Percentiles rank a stretch among this genome's conserved stretches.
phyloP scores from a whole-genome alignment of 805 yeast species.

The Schwanniomyces polymorphus region DNA sequence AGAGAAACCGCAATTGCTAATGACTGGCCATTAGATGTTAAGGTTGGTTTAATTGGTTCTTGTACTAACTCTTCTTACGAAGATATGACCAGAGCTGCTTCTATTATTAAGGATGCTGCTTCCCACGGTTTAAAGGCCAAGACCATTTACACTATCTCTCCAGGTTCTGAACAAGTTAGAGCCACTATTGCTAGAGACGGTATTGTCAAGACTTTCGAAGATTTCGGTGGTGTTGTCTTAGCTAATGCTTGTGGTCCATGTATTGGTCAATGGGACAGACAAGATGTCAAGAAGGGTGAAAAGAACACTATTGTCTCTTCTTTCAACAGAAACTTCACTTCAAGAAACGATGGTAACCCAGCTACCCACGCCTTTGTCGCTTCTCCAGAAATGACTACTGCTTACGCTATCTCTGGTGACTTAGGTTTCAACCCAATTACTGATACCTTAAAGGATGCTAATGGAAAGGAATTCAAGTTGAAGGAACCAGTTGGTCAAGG shows the following conservation, averaged over 20 bases:
- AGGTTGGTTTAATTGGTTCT: conserved; percentile 96
- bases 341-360: conserved; percentile 98
- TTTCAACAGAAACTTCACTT: conserved; percentile 96
- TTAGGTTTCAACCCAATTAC: conserved; percentile 95
- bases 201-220: conserved; percentile 80
- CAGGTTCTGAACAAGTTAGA: conserved; percentile 98
- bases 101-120: conserved; percentile 89
- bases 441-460: conserved; percentile 81
- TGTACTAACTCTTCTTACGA: conserved; percentile 98
- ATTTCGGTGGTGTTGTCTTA: conserved; percentile 89
- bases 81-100: conserved; percentile 96
- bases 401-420: conserved; percentile 94
- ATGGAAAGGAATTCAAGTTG: conserved; percentile 89
- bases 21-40: conserved; percentile 90
- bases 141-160: conserved; percentile 90
- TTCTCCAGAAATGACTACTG: conserved; percentile 94
- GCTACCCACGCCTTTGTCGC: conserved; percentile 96
- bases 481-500: conserved; percentile 87
- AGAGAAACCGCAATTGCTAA: conserved; percentile 80
- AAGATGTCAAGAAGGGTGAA: conserved; percentile 87
- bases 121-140: conserved; percentile 88
- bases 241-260: conserved; percentile 99
- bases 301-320: conserved; percentile 96
- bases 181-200: conserved; percentile 98
- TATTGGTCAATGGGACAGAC: conserved; percentile 99